These are phyloP conservation scores for Termitomyces sp. DNA, from an alignment of 768 basidiomycete genomes.

Conservation along the genomic window DNA sequence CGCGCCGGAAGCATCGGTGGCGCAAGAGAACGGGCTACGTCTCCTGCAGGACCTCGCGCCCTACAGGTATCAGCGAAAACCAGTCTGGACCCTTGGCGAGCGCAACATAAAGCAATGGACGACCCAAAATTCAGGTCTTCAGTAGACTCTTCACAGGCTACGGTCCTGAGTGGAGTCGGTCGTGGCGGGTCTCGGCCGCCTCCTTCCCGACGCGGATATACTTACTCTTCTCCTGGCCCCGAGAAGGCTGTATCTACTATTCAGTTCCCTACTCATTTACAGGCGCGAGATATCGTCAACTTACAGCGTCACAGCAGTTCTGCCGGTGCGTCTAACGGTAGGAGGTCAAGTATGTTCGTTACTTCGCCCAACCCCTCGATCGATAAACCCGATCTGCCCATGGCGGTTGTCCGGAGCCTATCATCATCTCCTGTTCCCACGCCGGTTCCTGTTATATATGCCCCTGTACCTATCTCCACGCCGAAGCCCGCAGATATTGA, in stretches of 20 bases:
- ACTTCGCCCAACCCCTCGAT: conserved; percentile 8
- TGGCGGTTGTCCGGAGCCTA: conserved; percentile 5
- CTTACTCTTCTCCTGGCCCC: conserved; percentile 21
- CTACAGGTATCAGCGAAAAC: conserved; percentile 16
- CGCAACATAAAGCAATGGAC: conserved; percentile 8
- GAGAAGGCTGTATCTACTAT: conserved; percentile 12
- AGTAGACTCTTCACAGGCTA: conserved; percentile 15
- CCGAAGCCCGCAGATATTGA: conserved; percentile 7
- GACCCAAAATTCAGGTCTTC: conserved; percentile 7
- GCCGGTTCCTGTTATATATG: conserved; percentile 7
- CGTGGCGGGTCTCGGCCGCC: conserved; percentile 24
- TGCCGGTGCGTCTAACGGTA: conserved; percentile 4
- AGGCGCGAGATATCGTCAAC: conserved; percentile 10
- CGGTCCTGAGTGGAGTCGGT: conserved; percentile 17
- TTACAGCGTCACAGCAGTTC: conserved; percentile 10
- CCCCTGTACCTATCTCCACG: conserved; percentile 4
- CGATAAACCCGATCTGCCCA: conserved; percentile 7
- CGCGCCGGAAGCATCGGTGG: conserved; percentile 12
- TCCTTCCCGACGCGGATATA: conserved; percentile 31
- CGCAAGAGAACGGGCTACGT: conserved; percentile 37
- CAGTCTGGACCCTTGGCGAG: conserved; percentile 18
- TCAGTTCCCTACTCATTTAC: conserved; percentile 12
- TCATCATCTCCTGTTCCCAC: conserved; percentile 4
- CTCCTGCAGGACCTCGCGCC: conserved; percentile 47
- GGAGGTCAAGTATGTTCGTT: conserved; percentile 17